Base-by-base conservation (phyloP, 2,329 filamentous ascomycete species). In the Fusarium chaquense region DNA sequence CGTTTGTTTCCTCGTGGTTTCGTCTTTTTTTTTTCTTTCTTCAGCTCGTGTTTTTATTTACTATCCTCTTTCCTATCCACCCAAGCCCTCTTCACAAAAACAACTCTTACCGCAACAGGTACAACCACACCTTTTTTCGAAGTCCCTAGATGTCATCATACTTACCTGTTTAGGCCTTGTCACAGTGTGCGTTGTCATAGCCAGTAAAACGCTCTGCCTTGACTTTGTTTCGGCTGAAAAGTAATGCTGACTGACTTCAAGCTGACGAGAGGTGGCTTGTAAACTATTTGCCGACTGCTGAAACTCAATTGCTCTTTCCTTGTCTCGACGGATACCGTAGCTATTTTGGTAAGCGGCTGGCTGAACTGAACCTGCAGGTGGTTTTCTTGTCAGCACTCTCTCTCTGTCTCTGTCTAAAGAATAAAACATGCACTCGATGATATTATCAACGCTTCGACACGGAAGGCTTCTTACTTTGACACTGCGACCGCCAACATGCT, bases 241-340 rank as follows among this genome's bases (percentile, higher is more conserved):
- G 28, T 30, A 59, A 24, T 24, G 40, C 41, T 44, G 41, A 43
- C 41, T 68, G 67, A 70, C 67, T 68, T 70, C 58, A 68, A 41
- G 58, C 67, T 70, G 67, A 71, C 67, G 67, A 70, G 68, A 58
- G 44, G 67, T 68, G 67, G 67, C 59, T 52, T 65, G 51, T 26
- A 35, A 35, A 33, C 36, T 30, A 41, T 51, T 32, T 26, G 36
- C 43, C 32, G 28, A 51, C 58, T 35, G 55, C 30, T 40, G 36
- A 24, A 71, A 65, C 51, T 68, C 59, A 70, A 55, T 58, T 26
- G 30, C 26, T 33, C 20, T 56, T 52, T 33, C 16, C 53, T 49
- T 12, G 47, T 16, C 36, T 45, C 32, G 44, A 24, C 43, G 52
- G 44, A 38, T 44, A 44, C 41, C 2, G 24, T 53, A 4, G 22